A percentile compares a stretch with the other conserved stretches of the same genome.
Conservation (phyloP, 345 rosid genomes). For the Rhodamnia rubescens region DNA sequence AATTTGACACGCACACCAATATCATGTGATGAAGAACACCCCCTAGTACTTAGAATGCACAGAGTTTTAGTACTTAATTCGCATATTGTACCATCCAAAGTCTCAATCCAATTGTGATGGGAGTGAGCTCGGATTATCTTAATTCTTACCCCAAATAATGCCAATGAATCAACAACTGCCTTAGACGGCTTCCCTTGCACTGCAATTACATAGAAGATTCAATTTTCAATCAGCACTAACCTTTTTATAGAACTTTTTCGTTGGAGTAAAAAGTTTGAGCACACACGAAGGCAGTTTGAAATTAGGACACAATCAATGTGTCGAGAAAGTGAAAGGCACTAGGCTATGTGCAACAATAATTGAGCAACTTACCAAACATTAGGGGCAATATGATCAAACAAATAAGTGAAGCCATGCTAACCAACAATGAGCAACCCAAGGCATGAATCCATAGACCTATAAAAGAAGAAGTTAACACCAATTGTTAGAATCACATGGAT, state of each 20-base stretch:
- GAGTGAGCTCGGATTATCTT: not conserved
- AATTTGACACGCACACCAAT: not conserved
- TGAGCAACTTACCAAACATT: slow-evolving; percentile 52
- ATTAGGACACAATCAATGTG: not conserved
- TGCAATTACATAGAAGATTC: slow-evolving; percentile 23
- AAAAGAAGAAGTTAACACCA: not conserved
- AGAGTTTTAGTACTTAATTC: not conserved
- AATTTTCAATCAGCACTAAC: not conserved
- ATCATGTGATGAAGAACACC: not conserved
- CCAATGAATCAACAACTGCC: slow-evolving; percentile 79
- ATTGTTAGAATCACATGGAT: not conserved
- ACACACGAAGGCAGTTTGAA: not conserved
- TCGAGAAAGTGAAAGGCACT: not conserved
- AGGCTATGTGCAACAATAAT: not conserved
- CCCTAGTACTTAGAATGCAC: not conserved
- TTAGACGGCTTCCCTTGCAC: slow-evolving; percentile 93
- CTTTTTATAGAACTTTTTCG: not conserved
- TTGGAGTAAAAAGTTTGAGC: not conserved
- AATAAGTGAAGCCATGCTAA: slow-evolving; percentile 93
- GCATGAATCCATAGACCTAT: slow-evolving; percentile 75
- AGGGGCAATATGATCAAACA: slow-evolving; percentile 79
- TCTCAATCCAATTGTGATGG: not conserved
- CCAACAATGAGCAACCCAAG: slow-evolving; percentile 94
- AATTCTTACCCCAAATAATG: slow-evolving; percentile 80
- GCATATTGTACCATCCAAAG: not conserved